A percentile compares a stretch with the other conserved stretches of the same genome.
These are phyloP conservation scores for Oryza officinalis DNA, from an alignment of 176 grass and related monocot genomes.

Conservation along the genomic window DNA sequence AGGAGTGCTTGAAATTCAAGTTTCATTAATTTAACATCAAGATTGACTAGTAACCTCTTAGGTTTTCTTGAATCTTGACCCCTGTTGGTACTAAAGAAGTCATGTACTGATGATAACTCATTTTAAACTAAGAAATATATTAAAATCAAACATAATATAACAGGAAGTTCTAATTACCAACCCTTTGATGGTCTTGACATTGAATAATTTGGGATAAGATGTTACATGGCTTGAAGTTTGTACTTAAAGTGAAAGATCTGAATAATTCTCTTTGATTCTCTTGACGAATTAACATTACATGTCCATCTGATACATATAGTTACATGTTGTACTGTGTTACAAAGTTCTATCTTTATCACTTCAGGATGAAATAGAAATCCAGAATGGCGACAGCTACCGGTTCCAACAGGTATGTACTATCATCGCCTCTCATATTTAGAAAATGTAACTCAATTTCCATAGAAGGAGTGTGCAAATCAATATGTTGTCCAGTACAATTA, in stretches of 20 bases:
- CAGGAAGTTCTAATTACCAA: neutral
- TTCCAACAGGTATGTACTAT: conserved; percentile 66
- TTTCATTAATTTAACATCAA: conserved; percentile 1
- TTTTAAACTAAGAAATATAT: neutral
- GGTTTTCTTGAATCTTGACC: neutral
- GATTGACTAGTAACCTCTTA: conserved; percentile 14
- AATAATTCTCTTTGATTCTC: neutral
- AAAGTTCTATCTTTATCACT: conserved; percentile 33
- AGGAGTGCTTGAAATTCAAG: neutral
- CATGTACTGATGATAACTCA: neutral
- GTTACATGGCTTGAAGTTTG: conserved; percentile 6
- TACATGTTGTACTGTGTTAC: conserved; percentile 13
- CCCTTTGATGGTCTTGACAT: neutral
- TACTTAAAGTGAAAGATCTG: neutral
- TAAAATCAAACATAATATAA: neutral
- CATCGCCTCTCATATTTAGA: conserved; percentile 21
- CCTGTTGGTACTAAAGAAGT: neutral
- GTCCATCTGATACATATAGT: neutral
- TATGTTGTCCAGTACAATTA: neutral
- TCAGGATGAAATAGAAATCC: conserved; percentile 96
- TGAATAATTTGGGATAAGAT: conserved; percentile 18
- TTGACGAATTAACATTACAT: neutral
- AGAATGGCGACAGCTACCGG: conserved; percentile 75
- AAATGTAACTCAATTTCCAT: neutral
- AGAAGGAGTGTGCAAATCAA: neutral